Percentiles rank a stretch among this genome's conserved stretches.
These are phyloP conservation scores for Oenanthe javanica DNA, from an alignment of 140 eudicot genomes.

Conservation along the genomic window DNA sequence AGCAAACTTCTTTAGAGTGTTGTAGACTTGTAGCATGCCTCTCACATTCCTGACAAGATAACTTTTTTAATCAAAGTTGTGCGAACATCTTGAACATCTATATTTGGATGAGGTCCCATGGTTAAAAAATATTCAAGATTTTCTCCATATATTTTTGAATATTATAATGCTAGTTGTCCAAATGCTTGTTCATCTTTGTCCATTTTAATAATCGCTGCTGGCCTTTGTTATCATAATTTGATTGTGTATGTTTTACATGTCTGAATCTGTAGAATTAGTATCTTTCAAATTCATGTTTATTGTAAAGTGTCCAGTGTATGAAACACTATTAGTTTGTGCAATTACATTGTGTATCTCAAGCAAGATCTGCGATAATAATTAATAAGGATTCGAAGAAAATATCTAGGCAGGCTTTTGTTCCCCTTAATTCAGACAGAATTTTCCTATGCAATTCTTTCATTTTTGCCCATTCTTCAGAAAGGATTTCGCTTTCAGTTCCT, in stretches of 20 bases:
- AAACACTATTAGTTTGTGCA: not conserved
- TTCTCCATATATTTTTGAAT: too few species aligned
- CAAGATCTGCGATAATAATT: not conserved
- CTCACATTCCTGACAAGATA: not conserved
- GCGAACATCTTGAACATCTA: not conserved
- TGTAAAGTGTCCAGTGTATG: not conserved
- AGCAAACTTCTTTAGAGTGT: not conserved
- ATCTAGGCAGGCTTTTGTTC: not conserved
- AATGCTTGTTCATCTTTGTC: not conserved
- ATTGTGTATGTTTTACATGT: not conserved
- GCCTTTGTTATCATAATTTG: not conserved
- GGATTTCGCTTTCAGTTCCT: not conserved
- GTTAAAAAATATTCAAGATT: too few species aligned
- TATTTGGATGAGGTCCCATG: too few species aligned
- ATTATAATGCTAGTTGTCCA: too few species aligned
- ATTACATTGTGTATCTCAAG: not conserved
- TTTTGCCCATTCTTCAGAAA: not conserved
- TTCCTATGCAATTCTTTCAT: not conserved
- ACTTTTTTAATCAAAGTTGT: not conserved
- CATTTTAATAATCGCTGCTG: not conserved
- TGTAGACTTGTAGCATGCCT: conserved; percentile 4
- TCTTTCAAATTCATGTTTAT: not conserved
- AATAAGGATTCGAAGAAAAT: not conserved
- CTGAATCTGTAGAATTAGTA: too few species aligned
- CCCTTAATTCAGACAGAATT: not conserved